phyloP scores from a whole-genome alignment of 306 rosid genomes.

The Begonia loranthoides region DNA sequence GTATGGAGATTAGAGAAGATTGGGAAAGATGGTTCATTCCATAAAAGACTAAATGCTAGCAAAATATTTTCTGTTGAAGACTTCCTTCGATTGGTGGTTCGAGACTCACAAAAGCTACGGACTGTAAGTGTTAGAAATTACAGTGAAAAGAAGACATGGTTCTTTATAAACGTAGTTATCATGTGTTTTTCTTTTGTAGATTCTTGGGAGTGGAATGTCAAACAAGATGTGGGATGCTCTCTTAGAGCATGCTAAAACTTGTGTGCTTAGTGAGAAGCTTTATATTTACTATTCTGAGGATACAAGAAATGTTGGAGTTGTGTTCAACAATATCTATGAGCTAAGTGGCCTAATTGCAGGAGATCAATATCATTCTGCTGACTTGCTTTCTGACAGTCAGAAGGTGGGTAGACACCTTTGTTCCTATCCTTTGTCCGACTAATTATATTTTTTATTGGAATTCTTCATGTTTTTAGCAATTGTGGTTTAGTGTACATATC shows the following conservation, averaged over 20 bases:
- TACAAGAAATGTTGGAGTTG: conserved; percentile 77
- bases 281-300: conserved; percentile 89
- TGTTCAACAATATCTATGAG: conserved; percentile 79
- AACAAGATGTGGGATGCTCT: conserved; percentile 99
- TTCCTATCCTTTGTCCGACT: neutral
- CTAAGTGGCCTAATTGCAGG: conserved; percentile 74
- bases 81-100: conserved; percentile 80
- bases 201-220: conserved; percentile 99
- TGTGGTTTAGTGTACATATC: too few relatives aligned
- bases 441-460: neutral
- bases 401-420: conserved; percentile 47
- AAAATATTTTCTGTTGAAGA: conserved; percentile 56
- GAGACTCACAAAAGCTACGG: conserved; percentile 63
- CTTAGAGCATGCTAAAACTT: conserved; percentile 92
- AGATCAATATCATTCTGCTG: conserved; percentile 70
- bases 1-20: conserved; percentile 99
- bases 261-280: conserved; percentile 73
- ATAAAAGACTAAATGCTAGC: conserved; percentile 55
- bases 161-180: neutral
- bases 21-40: conserved; percentile 98
- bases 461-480: too few relatives aligned
- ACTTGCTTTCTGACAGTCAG: conserved; percentile 78
- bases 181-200: conserved; percentile 34
- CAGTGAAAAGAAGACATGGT: too few relatives aligned
- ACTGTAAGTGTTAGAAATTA: conserved; percentile 38